These are phyloP conservation scores for Cylindrotheca fusiformis DNA, from an alignment of 108 stramenopile genomes.

Conservation along the genomic window DNA sequence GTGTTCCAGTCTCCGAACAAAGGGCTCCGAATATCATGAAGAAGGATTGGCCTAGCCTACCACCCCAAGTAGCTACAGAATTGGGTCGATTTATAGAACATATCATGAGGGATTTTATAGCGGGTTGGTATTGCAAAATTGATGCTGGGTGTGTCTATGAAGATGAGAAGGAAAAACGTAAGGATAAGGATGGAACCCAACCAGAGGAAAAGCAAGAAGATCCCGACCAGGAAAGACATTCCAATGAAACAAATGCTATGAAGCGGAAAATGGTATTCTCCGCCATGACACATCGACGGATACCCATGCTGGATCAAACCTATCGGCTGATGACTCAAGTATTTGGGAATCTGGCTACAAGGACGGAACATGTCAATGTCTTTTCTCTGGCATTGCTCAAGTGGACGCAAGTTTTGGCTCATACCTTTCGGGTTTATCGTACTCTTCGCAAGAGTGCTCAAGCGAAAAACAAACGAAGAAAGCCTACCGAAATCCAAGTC, in stretches of 20 bases:
- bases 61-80: slow-evolving; percentile 45
- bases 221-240: not conserved
- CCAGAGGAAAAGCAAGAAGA: not conserved
- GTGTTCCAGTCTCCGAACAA: slow-evolving; percentile 13
- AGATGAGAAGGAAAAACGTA: slow-evolving; percentile 30
- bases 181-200: slow-evolving; percentile 16
- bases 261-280: slow-evolving; percentile 35
- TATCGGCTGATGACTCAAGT: slow-evolving; percentile 62
- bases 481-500: slow-evolving; percentile 65
- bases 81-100: slow-evolving; percentile 72
- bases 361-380: slow-evolving; percentile 78
- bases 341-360: slow-evolving; percentile 70
- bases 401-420: slow-evolving; percentile 63
- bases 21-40: slow-evolving; percentile 28
- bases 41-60: slow-evolving; percentile 70
- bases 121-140: slow-evolving; percentile 30
- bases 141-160: slow-evolving; percentile 22
- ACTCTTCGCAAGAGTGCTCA: slow-evolving; percentile 46
- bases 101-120: slow-evolving; percentile 75
- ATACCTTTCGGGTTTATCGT: slow-evolving; percentile 68
- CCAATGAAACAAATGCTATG: not conserved
- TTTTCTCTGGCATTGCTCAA: slow-evolving; percentile 65
- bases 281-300: slow-evolving; percentile 29
- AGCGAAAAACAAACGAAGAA: slow-evolving; percentile 22
- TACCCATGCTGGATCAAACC: slow-evolving; percentile 62